These are phyloP conservation scores for Rhodotorula toruloides DNA, from an alignment of 768 basidiomycete species.

Conservation along the genomic window DNA sequence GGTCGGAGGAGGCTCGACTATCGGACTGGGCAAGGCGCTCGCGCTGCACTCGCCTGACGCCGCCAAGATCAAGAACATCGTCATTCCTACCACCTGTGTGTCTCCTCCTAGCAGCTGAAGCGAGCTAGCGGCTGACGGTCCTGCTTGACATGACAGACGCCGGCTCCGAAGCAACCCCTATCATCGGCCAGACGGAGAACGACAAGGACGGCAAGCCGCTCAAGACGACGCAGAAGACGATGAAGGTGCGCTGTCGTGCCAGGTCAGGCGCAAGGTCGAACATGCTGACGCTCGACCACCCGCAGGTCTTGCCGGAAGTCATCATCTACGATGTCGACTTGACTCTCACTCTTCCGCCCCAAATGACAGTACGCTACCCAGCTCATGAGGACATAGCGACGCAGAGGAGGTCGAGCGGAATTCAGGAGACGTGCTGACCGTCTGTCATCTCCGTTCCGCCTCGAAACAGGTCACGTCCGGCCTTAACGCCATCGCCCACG, in stretches of 20 bases:
- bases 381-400: too few relatives aligned
- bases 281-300: neutral
- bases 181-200: constrained; percentile 51
- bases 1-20: constrained; percentile 50
- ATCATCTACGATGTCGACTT: constrained; percentile 51
- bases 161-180: constrained; percentile 51
- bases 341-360: constrained; percentile 47
- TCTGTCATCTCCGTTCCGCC: neutral
- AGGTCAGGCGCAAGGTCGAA: fast-evolving
- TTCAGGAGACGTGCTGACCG: too few relatives aligned
- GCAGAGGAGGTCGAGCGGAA: too few relatives aligned
- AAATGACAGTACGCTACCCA: constrained; percentile 41
- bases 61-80: constrained; percentile 47
- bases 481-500: constrained; percentile 52
- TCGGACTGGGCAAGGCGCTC: constrained; percentile 50
- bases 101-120: neutral
- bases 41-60: constrained; percentile 47
- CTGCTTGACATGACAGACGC: constrained; percentile 32
- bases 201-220: constrained; percentile 40
- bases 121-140: too few relatives aligned
- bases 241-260: constrained; percentile 35
- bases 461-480: constrained; percentile 46
- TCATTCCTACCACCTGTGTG: constrained; percentile 49
- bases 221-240: constrained; percentile 50
- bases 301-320: constrained; percentile 48